phyloP scores from a whole-genome alignment of 495 filamentous ascomycete genomes.

The Penicillium silybi region DNA sequence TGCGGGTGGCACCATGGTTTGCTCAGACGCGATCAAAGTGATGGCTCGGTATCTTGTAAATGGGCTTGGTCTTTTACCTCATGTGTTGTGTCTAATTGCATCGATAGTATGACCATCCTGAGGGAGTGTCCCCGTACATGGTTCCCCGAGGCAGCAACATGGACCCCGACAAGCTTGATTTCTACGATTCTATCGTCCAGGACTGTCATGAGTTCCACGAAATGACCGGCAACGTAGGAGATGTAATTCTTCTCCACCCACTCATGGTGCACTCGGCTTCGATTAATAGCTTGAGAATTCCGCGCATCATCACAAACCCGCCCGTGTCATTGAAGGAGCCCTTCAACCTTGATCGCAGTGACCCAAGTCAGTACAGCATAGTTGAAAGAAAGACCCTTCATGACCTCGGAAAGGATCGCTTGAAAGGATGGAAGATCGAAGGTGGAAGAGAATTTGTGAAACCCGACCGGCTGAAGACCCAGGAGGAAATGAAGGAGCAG shows the following conservation, averaged over 20 bases:
- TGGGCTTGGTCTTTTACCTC: not conserved
- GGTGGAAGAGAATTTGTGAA: conserved; percentile 47
- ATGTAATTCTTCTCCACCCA: conserved; percentile 68
- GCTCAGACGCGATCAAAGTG: conserved; percentile 52
- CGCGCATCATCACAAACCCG: conserved; percentile 71
- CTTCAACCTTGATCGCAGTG: conserved; percentile 60
- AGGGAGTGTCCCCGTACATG: conserved; percentile 67
- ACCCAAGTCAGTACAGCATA: conserved; percentile 55
- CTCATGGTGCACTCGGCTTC: conserved; percentile 69
- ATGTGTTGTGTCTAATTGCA: not conserved
- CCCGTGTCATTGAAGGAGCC: conserved; percentile 60
- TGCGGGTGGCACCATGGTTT: conserved; percentile 67
- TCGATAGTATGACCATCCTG: conserved; percentile 53
- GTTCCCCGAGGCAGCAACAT: conserved; percentile 44
- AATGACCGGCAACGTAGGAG: conserved; percentile 59
- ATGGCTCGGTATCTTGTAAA: conserved; percentile 54
- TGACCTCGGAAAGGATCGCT: conserved; percentile 53
- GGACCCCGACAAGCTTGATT: conserved; percentile 40
- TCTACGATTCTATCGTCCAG: conserved; percentile 50
- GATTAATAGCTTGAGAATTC: conserved; percentile 53
- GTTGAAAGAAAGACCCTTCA: conserved; percentile 65
- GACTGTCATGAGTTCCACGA: conserved; percentile 57
- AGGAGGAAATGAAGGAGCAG: conserved; percentile 37
- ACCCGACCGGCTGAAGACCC: conserved; percentile 39
- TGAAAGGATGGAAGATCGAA: conserved; percentile 61